Base-by-base conservation (phyloP, 257 asterid genomes). In the Solanum virginianum region DNA sequence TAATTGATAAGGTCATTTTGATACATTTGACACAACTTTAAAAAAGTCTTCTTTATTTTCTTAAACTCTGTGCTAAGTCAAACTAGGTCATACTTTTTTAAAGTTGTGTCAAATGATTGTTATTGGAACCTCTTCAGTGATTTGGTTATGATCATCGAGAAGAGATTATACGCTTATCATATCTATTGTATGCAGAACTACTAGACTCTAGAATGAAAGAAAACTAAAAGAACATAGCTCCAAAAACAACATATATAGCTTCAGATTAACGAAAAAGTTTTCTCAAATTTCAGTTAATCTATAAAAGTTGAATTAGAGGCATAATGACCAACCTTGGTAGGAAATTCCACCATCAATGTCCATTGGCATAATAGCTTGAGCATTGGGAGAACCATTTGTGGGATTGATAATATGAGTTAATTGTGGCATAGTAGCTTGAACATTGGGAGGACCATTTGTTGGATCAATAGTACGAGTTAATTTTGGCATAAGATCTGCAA, bases 271-370 rank as follows among this genome's bases (percentile, higher is more conserved):
- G 9, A 39, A 36, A 51, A 69, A 15, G 5, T 69, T 69, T 69
- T 69, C 79, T 69, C 79, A 69, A 36, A 20, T 17, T 69, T 69
- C 79, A 69, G 79, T 69, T 69, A 16, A 69, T 69, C 43, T 69
- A 32, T 49, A 96, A 29, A 57, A 57, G 20, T 57, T 18, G 9
- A 57, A 20, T 11, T 12, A 57, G 65, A 57, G 57, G 65, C 13
- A 57, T 18, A 20, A 57, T 1, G 13, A 57, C 65, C 2, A 57
- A 57, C 65, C 65, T 57, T 57, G 65, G 65, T 20, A 57, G 6
- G 5, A 57, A 57, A 97, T 92, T 83, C 96, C 98, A 89, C 92
- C 98, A 88, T 96, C 98, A 84, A 87, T 89, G 85, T 94, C 97
- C 93, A 91, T 86, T 47, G 97, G 87, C 88, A 90, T 84, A 85